Conservation (phyloP, 495 filamentous ascomycete species). For the Daldinia vernicosa region DNA sequence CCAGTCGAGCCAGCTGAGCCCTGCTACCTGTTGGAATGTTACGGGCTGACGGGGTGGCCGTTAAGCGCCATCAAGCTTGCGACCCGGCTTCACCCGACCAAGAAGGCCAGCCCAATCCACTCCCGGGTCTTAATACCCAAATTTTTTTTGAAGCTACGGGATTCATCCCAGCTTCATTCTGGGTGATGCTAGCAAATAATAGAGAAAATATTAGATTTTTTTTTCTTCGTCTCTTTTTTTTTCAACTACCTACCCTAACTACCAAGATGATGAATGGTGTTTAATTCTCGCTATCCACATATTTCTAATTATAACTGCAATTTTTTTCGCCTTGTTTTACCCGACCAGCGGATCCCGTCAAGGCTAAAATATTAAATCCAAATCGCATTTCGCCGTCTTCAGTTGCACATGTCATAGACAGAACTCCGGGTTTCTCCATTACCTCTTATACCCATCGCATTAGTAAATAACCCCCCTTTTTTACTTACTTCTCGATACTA, state of each 20-base stretch:
- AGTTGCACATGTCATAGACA: neutral
- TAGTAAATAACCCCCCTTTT: no score
- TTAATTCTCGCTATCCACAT: neutral
- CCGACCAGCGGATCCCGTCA: neutral
- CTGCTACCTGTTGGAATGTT: constrained; percentile 23
- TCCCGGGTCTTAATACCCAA: neutral
- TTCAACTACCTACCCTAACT: neutral
- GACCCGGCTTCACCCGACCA: constrained; percentile 37
- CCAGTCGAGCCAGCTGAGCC: constrained; percentile 10
- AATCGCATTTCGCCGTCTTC: constrained; percentile 1
- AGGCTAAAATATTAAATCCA: neutral
- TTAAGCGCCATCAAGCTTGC: neutral
- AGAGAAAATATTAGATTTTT: neutral
- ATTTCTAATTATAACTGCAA: neutral
- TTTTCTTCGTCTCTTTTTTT: neutral
- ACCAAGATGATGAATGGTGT: neutral
- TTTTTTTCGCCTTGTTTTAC: neutral
- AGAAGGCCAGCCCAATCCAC: neutral
- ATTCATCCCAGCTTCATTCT: neutral
- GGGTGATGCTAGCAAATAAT: neutral
- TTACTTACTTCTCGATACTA: no score
- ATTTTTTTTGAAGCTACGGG: neutral
- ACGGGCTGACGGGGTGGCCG: constrained; percentile 30
- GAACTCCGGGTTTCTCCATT: neutral
- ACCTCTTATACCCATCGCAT: no score